Conservation (phyloP, 1,284 basidiomycete genomes). For the Melanopsichium pennsylvanicum region DNA sequence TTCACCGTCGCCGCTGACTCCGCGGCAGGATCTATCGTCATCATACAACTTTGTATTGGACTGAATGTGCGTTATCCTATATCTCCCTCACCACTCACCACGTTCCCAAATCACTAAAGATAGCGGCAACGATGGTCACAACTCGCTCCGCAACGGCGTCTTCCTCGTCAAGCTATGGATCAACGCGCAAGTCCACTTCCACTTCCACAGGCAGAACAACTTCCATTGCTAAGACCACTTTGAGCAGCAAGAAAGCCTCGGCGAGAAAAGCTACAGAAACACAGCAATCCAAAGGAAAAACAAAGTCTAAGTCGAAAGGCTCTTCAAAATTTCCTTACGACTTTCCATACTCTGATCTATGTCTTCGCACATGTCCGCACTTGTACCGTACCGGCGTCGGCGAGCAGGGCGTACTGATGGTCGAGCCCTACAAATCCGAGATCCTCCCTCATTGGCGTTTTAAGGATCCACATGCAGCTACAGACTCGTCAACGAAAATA, state of each 20-base stretch:
- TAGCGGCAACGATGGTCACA: constrained; percentile 16
- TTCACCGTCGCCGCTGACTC: too few species aligned
- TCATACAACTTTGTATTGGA: too few species aligned
- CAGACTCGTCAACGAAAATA: constrained; percentile 18
- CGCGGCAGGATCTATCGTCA: too few species aligned
- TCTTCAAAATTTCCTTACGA: constrained; percentile 31
- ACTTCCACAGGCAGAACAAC: too few species aligned
- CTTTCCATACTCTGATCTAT: constrained; percentile 19
- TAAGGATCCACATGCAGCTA: constrained; percentile 20
- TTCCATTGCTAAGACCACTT: too few species aligned
- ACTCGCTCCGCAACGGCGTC: constrained; percentile 1
- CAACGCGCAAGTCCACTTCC: too few species aligned
- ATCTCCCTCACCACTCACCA: not conserved
- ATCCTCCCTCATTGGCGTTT: constrained; percentile 40
- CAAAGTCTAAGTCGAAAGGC: not conserved
- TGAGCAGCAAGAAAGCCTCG: too few species aligned
- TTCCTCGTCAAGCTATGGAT: too few species aligned
- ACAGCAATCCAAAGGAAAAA: not conserved
- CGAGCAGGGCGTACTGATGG: constrained; percentile 46
- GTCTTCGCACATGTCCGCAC: constrained; percentile 25
- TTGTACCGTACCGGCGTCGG: constrained; percentile 45
- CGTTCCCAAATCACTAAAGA: too few species aligned
- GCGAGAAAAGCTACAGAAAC: too few species aligned
- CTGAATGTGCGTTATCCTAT: too few species aligned
- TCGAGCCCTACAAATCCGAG: constrained; percentile 47